Evolutionary conservation across 768 basidiomycete genomes (phyloP).

Genomic region (Candolleomyces eurysporus): DNA sequence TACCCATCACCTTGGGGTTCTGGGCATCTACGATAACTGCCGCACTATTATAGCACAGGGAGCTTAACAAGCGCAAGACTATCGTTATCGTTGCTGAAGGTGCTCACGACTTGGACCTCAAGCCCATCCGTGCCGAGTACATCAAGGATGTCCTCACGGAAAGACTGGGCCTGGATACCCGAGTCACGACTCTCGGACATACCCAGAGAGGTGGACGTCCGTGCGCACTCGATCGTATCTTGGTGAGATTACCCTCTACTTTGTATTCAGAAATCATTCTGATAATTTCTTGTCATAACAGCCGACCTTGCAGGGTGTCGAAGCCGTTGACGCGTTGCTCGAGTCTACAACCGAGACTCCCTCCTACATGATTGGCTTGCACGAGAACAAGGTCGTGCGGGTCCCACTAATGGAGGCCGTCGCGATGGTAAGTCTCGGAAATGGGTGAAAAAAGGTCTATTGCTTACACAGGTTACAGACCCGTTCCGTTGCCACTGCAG

Average conservation of each 20-base stretch:
- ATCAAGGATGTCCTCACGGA: constrained; percentile 89
- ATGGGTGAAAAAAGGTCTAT: neutral
- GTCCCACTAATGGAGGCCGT: constrained; percentile 94
- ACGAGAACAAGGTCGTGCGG: constrained; percentile 92
- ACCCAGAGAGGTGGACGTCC: constrained; percentile 94
- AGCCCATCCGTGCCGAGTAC: constrained; percentile 90
- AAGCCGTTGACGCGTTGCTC: constrained; percentile 87
- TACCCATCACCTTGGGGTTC: constrained; percentile 10
- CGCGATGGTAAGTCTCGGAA: constrained; percentile 53
- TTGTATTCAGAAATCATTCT: neutral
- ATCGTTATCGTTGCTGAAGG: constrained; percentile 99
- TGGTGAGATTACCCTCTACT: constrained; percentile 39
- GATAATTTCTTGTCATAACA: constrained; percentile 23
- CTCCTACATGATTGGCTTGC: constrained; percentile 95
- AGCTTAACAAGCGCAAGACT: constrained; percentile 92
- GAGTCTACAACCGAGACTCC: constrained; percentile 86
- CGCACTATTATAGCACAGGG: constrained; percentile 64
- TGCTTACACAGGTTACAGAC: constrained; percentile 50
- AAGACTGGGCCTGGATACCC: constrained; percentile 86
- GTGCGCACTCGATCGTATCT: constrained; percentile 87
- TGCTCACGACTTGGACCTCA: constrained; percentile 81
- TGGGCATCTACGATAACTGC: neutral
- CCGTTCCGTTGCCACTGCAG: constrained; percentile 78
- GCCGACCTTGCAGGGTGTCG: constrained; percentile 96
- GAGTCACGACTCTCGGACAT: constrained; percentile 96